Conservation (phyloP, 208 protist genomes). For the Naegleria gruberi region DNA sequence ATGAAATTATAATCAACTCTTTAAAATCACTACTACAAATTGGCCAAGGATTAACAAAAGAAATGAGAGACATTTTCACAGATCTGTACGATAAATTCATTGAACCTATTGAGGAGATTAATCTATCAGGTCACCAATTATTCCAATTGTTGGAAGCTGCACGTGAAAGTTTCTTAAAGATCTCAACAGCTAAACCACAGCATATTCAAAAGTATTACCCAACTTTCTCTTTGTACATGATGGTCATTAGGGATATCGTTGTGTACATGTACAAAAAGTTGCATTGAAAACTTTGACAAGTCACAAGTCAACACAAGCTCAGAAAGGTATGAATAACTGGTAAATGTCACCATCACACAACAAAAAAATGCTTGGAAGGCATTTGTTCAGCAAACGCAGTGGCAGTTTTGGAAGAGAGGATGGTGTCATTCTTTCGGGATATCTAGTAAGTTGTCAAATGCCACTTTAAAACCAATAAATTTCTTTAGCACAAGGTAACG, state of each 20-base stretch:
- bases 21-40: neutral
- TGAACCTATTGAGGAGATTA: neutral
- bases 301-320: too few species aligned
- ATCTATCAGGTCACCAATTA: neutral
- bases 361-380: neutral
- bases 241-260: neutral
- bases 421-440: neutral
- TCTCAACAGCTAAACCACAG: neutral
- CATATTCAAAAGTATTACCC: neutral
- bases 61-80: constrained; percentile 5
- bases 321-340: too few species aligned
- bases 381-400: neutral
- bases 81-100: constrained; percentile 11
- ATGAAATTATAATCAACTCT: neutral
- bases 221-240: neutral
- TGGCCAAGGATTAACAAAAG: neutral
- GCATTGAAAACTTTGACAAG: too few species aligned
- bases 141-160: neutral
- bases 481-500: too few species aligned
- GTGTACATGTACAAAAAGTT: neutral
- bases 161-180: neutral
- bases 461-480: neutral
- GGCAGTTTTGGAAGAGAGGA: neutral
- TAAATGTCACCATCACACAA: neutral
- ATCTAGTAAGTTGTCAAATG: neutral